Base-by-base conservation (phyloP, 371 early-diverging fungal genomes). In the Basidiobolus meristosporus region DNA sequence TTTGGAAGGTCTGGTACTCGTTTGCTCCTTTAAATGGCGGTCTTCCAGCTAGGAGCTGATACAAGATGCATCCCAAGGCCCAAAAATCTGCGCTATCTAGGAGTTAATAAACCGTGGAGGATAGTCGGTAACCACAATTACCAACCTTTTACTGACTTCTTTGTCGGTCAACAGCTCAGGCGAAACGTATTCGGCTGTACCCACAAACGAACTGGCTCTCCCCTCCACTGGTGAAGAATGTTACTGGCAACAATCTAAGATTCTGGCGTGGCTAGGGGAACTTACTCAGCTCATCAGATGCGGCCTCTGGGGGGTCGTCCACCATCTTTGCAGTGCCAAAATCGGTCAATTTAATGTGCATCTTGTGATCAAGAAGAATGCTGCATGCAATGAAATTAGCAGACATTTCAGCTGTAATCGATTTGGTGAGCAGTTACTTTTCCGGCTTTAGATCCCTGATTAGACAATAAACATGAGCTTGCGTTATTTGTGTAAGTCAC, bases 81-180 rank as follows among this genome's bases (percentile, higher is more conserved):
- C 99, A 99, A 18, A 88, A 61, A 57, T 99, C 99, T 3, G 91
- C n/a, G n/a, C n/a, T n/a, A n/a, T n/a, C n/a, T n/a, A n/a, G n/a
- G n/a, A 82, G 38, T 82, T 73, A 40, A 10, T n/a, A n/a, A n/a
- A n/a, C n/a, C n/a, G n/a, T n/a, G n/a, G n/a, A n/a, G n/a, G n/a
- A n/a, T n/a, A n/a, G n/a, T n/a, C n/a, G n/a, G n/a, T n/a, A 1
- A 43, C 46, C 59, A n/a, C n/a, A n/a, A n/a, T n/a, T n/a, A n/a
- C n/a, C n/a, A n/a, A 70, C 57, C 74, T 73, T 44, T 62, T 62
- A 28, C 68, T 63, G 2, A 82, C 86, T 0, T 73, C 70, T 37
- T 82, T 79, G 51, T 87, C 86, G 26, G 72, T 75, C 32, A 99
- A 68, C 22, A 98, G 63, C 60, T 99, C 99, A 2, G 98, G 98